Evolutionary conservation across 2,329 filamentous ascomycete species (phyloP).

Genomic region (Sclerotinia minor): DNA sequence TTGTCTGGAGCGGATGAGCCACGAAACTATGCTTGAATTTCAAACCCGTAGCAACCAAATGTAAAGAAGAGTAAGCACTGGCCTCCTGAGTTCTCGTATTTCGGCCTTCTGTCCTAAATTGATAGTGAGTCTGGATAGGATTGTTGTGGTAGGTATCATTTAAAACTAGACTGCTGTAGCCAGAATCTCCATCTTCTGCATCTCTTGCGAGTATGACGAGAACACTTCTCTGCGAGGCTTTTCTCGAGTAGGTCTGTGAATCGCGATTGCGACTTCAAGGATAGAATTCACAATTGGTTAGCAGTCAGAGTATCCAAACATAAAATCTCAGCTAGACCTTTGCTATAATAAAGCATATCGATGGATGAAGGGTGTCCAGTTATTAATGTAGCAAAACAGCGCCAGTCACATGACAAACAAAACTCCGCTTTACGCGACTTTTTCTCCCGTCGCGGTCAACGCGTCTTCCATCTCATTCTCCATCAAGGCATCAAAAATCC

Average conservation of each 20-base stretch:
- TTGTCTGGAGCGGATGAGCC: no score
- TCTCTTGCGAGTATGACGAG: no score
- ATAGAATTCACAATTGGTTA: neutral
- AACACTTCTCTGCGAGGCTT: neutral
- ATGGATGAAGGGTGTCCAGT: neutral
- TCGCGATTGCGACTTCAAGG: neutral
- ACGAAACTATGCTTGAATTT: no score
- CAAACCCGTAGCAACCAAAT: no score
- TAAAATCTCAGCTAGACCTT: neutral
- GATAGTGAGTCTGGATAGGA: neutral
- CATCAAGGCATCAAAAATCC: neutral
- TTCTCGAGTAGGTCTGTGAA: neutral
- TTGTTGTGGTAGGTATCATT: neutral
- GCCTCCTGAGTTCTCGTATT: no score
- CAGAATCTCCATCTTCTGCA: neutral
- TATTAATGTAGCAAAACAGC: neutral
- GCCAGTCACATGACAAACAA: neutral
- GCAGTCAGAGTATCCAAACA: neutral
- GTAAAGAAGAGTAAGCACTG: no score
- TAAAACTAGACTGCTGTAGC: no score
- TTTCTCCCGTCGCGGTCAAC: constrained; percentile 18
- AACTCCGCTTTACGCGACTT: constrained; percentile 21
- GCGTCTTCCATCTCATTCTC: constrained; percentile 16
- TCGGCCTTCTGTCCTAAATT: no score
- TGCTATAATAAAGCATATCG: neutral